Base-by-base conservation (phyloP, 164 flowering plant genomes). In the Hamamelis virginiana region DNA sequence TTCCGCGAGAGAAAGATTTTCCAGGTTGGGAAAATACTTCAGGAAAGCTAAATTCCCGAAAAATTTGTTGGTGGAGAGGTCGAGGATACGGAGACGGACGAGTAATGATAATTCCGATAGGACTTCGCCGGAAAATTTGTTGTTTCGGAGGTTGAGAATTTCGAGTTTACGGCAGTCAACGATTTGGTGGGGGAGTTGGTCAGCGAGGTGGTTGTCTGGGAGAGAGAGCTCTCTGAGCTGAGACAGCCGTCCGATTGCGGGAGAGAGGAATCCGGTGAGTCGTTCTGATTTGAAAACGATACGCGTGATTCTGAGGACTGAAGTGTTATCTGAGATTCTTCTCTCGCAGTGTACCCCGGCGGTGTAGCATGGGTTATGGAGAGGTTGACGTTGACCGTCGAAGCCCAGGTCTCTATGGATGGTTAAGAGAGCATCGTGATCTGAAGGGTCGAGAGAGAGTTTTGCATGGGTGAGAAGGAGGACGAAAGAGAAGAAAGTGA, bases 151-250 rank as follows among this genome's bases (percentile, higher is more conserved):
- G 79, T 90, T 77, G 8, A 93, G 84, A 46, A 87, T 70, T 66
- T 90, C 85, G 6, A 91, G 81, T 22, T 83, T 88, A 75, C 62
- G 59, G 77, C 90, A 93, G 77, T 80, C 75, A 55, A 72, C 81
- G 28, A 93, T 81, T 62, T 87, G 74, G 0, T 73, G 23, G 2
- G 98, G 97, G 44, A 93, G 67, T 51, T 68, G 82, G 83, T 80
- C 89, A 75, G 78, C 69, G 75, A 93, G 80, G 6, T 68, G 59
- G 84, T 93, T 93, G 80, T 83, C 71, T 0, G 83, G 43, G 1
- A 93, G 69, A 25, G 93, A 80, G 19, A 93, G 85, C 73, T 87
- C 87, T 74, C 69, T 84, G 62, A 93, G 94, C 84, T 91, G 90
- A 0, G 89, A 68, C 14, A 93, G 85, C 64, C 68, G 71, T n/a